Evolutionary conservation across 495 filamentous ascomycete species (phyloP).

Genomic region (Saxophila tyrrhenica): DNA sequence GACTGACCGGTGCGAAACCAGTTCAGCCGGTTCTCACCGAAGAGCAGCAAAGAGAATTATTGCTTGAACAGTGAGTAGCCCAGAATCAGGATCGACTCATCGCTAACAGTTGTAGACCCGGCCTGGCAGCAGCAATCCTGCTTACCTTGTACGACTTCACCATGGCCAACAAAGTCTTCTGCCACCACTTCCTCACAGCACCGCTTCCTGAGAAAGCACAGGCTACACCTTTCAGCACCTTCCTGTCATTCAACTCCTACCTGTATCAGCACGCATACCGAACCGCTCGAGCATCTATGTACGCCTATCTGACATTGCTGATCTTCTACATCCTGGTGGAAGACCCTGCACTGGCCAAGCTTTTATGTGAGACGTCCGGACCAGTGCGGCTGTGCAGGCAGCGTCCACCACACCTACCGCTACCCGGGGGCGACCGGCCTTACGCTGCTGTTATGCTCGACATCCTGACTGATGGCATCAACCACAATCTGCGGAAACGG

Average conservation of each 20-base stretch:
- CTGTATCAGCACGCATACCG: conserved; percentile 87
- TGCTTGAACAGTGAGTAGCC: conserved; percentile 50
- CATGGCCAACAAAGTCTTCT: conserved; percentile 91
- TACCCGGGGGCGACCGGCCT: conserved; percentile 46
- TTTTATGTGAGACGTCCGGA: conserved; percentile 65
- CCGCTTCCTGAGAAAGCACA: conserved; percentile 46
- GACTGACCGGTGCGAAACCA: conserved; percentile 55
- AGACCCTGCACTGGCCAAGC: conserved; percentile 72
- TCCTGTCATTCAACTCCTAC: conserved; percentile 85
- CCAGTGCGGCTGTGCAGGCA: conserved; percentile 80
- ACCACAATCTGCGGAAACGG: conserved; percentile 79
- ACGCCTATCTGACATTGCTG: conserved; percentile 72
- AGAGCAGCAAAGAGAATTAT: conserved; percentile 69
- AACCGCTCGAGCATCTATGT: conserved; percentile 61
- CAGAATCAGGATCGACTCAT: neutral
- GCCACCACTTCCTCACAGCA: conserved; percentile 63
- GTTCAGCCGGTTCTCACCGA: conserved; percentile 45
- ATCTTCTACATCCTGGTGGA: conserved; percentile 80
- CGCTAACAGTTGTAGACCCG: conserved; percentile 45
- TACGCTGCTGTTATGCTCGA: conserved; percentile 69
- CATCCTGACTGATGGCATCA: conserved; percentile 77
- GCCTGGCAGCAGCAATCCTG: conserved; percentile 63
- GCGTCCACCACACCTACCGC: conserved; percentile 74
- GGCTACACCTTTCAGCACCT: conserved; percentile 66
- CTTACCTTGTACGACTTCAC: conserved; percentile 87